Evolutionary conservation across 2,329 filamentous ascomycete species (phyloP).

Genomic region (Sarocladiaceae sp.): DNA sequence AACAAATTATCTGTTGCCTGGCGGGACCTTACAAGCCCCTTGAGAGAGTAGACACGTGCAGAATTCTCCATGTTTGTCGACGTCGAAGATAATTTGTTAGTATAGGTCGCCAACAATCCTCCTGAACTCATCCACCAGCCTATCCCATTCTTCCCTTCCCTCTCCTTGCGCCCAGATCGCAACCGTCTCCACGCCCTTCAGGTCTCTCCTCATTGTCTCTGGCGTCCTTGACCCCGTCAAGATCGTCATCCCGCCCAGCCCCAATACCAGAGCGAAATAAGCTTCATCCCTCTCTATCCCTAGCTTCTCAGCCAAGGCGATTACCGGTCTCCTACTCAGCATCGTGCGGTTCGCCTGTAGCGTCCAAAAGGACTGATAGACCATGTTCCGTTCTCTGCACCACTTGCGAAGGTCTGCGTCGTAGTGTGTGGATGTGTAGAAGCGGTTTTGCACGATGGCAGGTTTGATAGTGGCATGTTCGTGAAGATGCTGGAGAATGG

Average conservation of each 20-base stretch:
- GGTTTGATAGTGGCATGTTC: slow-evolving; percentile 35
- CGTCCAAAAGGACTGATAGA: slow-evolving; percentile 54
- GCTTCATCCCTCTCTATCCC: slow-evolving; percentile 33
- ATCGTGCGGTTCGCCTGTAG: slow-evolving; percentile 39
- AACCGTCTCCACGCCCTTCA: slow-evolving; percentile 38
- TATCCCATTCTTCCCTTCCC: slow-evolving; percentile 43
- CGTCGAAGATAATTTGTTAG: background rate
- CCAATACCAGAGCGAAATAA: slow-evolving; percentile 45
- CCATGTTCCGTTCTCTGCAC: slow-evolving; percentile 35
- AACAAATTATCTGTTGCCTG: no score
- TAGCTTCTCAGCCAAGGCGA: slow-evolving; percentile 38
- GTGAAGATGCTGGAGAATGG: slow-evolving; percentile 50
- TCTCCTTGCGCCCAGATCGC: slow-evolving; percentile 38
- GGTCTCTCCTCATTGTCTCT: slow-evolving; percentile 45
- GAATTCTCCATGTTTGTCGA: no score
- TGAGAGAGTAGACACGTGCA: no score
- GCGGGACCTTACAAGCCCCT: no score
- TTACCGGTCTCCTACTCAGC: slow-evolving; percentile 40
- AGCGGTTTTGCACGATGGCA: slow-evolving; percentile 71
- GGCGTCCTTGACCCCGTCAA: slow-evolving; percentile 43
- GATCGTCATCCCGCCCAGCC: slow-evolving; percentile 36
- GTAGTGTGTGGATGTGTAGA: slow-evolving; percentile 55
- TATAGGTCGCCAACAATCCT: slow-evolving; percentile 6
- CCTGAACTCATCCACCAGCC: slow-evolving; percentile 45
- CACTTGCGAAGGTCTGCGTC: slow-evolving; percentile 56